Evolutionary conservation across 345 rosid genomes (phyloP).

Genomic region (Citrus maxima): DNA sequence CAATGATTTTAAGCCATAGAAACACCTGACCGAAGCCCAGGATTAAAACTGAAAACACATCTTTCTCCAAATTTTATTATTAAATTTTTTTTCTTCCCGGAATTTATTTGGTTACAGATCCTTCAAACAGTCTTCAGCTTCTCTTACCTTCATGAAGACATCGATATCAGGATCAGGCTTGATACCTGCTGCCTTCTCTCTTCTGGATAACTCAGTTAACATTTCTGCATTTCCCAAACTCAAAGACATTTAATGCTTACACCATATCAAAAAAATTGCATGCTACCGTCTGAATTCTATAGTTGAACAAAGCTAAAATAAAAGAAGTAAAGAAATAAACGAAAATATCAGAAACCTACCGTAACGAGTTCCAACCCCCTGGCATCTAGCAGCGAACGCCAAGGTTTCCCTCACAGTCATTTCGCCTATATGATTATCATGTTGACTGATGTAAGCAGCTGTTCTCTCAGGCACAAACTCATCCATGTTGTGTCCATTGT

Average conservation of each 20-base stretch:
- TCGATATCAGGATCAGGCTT: slow-evolving; percentile 83
- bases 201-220: slow-evolving; percentile 65
- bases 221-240: slow-evolving; percentile 39
- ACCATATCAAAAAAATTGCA: background rate
- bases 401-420: slow-evolving; percentile 89
- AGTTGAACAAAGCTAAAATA: no score
- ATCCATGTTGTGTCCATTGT: slow-evolving; percentile 45
- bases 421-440: slow-evolving; percentile 74
- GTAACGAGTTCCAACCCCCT: slow-evolving; percentile 58
- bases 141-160: slow-evolving; percentile 69
- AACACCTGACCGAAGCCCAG: background rate
- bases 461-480: slow-evolving; percentile 52
- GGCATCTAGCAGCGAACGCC: slow-evolving; percentile 82
- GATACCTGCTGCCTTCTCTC: slow-evolving; percentile 77
- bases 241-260: background rate
- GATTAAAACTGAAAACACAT: background rate
- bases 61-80: background rate
- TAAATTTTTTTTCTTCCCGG: background rate
- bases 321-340: background rate
- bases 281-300: background rate
- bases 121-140: background rate
- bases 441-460: slow-evolving; percentile 64
- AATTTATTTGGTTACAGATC: background rate
- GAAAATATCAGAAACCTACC: slow-evolving; percentile 26
- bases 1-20: background rate